Conservation (phyloP, 176 grass and related monocot species). For the Avena atlantica region DNA sequence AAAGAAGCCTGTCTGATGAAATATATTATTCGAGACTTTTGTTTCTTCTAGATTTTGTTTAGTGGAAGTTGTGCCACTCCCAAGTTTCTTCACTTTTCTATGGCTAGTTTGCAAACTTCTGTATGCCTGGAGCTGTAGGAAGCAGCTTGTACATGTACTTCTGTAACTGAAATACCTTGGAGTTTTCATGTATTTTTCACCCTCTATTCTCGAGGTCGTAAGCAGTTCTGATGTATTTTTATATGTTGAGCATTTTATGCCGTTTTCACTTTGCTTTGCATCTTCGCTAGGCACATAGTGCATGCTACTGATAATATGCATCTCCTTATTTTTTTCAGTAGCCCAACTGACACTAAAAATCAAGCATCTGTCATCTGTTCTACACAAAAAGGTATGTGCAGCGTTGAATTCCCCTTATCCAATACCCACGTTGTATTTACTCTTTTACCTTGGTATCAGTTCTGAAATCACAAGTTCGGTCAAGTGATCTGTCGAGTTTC, state of each 20-base stretch:
- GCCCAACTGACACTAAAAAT: conserved; percentile 96
- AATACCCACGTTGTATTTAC: background rate
- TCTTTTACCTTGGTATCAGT: background rate
- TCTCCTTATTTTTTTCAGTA: conserved; percentile 67
- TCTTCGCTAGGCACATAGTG: background rate
- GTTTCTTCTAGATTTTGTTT: background rate
- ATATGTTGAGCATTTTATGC: background rate
- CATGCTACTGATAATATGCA: conserved; percentile 15
- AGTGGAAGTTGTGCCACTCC: background rate
- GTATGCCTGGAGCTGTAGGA: background rate
- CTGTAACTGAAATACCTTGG: background rate
- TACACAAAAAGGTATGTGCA: conserved; percentile 86
- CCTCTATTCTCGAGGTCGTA: background rate
- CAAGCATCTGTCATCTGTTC: conserved; percentile 78
- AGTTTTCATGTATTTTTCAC: background rate
- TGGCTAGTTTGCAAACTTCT: background rate
- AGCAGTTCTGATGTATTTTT: background rate
- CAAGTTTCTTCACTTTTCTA: background rate
- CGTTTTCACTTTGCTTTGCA: background rate
- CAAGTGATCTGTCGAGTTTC: background rate
- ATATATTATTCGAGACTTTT: background rate
- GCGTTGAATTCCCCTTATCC: background rate
- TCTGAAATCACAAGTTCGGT: conserved; percentile 16
- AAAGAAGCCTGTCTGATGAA: background rate
- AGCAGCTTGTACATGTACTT: background rate